Conservation (phyloP, 1,139 yeast species). For the Fermentozyma sake region DNA sequence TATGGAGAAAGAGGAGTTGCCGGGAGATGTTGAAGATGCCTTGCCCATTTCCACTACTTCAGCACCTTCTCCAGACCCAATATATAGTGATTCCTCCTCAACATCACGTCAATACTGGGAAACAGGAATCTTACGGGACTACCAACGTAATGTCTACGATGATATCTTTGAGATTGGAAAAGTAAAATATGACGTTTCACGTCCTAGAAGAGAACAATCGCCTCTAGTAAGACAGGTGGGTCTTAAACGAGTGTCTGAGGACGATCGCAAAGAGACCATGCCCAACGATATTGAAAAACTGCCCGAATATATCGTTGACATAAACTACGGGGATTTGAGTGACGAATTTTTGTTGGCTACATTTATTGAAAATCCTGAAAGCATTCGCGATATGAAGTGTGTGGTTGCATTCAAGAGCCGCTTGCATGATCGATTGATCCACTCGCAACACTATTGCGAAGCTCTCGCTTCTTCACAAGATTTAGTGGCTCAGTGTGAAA, state of each 20-base stretch:
- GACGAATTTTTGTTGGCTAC: slow-evolving; percentile 7
- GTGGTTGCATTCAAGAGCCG: slow-evolving; percentile 10
- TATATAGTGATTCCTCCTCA: neutral
- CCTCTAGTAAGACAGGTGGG: too few species aligned
- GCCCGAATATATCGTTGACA: slow-evolving; percentile 7
- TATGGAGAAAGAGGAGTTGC: slow-evolving; percentile 2
- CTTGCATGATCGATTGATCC: slow-evolving; percentile 9
- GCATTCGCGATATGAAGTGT: slow-evolving; percentile 9
- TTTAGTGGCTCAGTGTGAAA: slow-evolving; percentile 5
- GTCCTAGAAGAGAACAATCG: too few species aligned
- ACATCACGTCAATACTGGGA: slow-evolving; percentile 7
- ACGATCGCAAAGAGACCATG: too few species aligned
- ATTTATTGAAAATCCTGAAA: slow-evolving; percentile 8
- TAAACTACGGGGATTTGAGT: slow-evolving; percentile 7
- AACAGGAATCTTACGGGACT: slow-evolving; percentile 1
- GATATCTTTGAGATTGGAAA: too few species aligned
- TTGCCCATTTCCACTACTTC: too few species aligned
- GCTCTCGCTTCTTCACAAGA: slow-evolving; percentile 7
- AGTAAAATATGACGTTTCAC: too few species aligned
- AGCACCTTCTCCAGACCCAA: neutral
- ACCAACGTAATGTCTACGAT: too few species aligned
- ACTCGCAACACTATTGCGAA: slow-evolving; percentile 4
- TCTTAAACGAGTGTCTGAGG: too few species aligned
- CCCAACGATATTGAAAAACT: slow-evolving; percentile 5
- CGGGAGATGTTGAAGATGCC: too few species aligned